These are phyloP conservation scores for Exutisphaerella laricina DNA, from an alignment of 2,329 filamentous ascomycete genomes.

Conservation along the genomic window DNA sequence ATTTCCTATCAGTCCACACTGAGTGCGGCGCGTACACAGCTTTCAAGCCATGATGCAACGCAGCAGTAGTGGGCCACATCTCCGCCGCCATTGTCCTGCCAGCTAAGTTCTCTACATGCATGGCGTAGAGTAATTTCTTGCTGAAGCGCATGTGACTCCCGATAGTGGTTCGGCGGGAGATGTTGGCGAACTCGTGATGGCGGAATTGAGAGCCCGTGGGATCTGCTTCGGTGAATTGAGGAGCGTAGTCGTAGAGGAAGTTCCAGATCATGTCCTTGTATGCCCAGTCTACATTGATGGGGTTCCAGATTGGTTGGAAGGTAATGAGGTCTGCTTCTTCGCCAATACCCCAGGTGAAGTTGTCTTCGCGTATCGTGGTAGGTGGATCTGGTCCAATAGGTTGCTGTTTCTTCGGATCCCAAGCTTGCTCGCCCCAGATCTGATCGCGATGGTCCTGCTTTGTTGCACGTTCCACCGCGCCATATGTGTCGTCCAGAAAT, in stretches of 20 bases:
- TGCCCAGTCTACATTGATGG: constrained; percentile 75
- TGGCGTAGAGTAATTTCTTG: constrained; percentile 68
- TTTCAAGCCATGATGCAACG: constrained; percentile 88
- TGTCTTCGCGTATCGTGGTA: constrained; percentile 68
- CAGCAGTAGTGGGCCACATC: constrained; percentile 88
- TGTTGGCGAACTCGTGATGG: constrained; percentile 42
- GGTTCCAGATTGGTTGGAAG: constrained; percentile 87
- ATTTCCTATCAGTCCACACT: constrained; percentile 78
- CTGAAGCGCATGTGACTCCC: constrained; percentile 84
- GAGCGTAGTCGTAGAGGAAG: constrained; percentile 52
- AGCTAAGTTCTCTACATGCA: constrained; percentile 85
- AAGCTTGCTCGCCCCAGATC: constrained; percentile 77
- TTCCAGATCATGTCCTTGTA: constrained; percentile 48
- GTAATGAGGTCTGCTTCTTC: constrained; percentile 91
- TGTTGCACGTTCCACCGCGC: constrained; percentile 37
- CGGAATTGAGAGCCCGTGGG: constrained; percentile 52
- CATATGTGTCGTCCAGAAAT: constrained; percentile 41
- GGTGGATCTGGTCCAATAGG: constrained; percentile 72
- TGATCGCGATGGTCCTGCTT: constrained; percentile 35
- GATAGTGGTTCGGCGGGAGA: constrained; percentile 75
- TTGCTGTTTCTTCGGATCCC: constrained; percentile 61
- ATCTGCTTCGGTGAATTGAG: constrained; percentile 69
- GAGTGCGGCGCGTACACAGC: constrained; percentile 88
- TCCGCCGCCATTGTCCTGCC: constrained; percentile 91
- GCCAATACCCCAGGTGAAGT: constrained; percentile 78